Evolutionary conservation across 495 filamentous ascomycete genomes (phyloP).

Genomic region (Achaetomiella virescens): DNA sequence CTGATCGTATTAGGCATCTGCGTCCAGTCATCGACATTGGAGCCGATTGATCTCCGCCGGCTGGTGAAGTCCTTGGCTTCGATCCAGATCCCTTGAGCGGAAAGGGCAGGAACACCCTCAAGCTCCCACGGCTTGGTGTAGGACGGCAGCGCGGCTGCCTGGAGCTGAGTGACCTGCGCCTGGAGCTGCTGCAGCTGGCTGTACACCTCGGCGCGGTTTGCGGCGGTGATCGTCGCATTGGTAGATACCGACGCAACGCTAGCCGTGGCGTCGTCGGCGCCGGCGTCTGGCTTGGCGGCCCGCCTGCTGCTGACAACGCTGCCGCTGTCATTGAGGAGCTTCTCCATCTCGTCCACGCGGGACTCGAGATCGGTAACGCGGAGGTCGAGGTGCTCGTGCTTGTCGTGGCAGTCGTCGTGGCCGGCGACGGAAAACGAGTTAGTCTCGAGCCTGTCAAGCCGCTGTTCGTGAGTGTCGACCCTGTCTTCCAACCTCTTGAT

Average conservation of each 20-base stretch:
- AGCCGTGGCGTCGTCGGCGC: constrained; percentile 32
- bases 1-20: constrained; percentile 45
- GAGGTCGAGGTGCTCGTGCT: constrained; percentile 51
- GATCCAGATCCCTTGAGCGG: constrained; percentile 58
- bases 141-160: constrained; percentile 50
- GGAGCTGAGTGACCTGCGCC: constrained; percentile 50
- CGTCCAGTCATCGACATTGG: constrained; percentile 51
- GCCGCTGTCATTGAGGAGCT: constrained; percentile 42
- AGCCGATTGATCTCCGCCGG: constrained; percentile 36
- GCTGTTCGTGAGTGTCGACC: constrained; percentile 46
- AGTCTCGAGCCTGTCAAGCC: constrained; percentile 55
- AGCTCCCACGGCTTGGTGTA: constrained; percentile 57
- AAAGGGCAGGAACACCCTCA: constrained; percentile 64
- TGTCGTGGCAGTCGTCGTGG: constrained; percentile 54
- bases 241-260: constrained; percentile 44
- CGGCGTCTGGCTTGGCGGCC: constrained; percentile 16
- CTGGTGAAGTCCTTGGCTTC: constrained; percentile 40
- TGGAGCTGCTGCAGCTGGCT: constrained; percentile 50
- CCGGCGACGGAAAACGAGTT: constrained; percentile 50
- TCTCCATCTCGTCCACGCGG: constrained; percentile 55
- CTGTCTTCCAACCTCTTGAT: constrained; percentile 34
- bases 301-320: constrained; percentile 35
- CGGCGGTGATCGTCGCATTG: constrained; percentile 28
- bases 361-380: constrained; percentile 56
- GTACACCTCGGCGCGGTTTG: constrained; percentile 39